Evolutionary conservation across 441 rosid species (phyloP).

Genomic region (Sinapis alba): DNA sequence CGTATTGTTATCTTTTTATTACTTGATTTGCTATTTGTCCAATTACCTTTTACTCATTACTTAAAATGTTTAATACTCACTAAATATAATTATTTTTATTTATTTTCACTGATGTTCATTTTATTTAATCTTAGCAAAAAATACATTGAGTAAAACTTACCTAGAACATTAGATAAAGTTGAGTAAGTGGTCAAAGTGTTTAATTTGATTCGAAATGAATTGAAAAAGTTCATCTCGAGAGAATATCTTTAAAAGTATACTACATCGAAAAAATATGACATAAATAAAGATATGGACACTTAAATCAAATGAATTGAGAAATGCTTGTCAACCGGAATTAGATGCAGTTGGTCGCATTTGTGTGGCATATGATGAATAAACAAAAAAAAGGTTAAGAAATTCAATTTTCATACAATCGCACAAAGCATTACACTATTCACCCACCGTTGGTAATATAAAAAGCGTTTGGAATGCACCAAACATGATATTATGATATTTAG

Average conservation of each 20-base stretch:
- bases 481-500: background rate
- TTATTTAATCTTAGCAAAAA: background rate
- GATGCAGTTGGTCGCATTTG: background rate
- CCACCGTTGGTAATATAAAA: background rate
- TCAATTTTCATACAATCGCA: background rate
- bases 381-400: background rate
- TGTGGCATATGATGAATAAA: background rate
- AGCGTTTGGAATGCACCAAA: slow-evolving; percentile 15
- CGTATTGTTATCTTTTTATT: too few species aligned
- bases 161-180: background rate
- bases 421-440: background rate
- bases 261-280: background rate
- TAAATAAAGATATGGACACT: background rate
- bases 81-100: background rate
- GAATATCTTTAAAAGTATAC: background rate
- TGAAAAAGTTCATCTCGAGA: background rate
- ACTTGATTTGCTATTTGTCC: too few species aligned
- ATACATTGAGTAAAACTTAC: background rate
- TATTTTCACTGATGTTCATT: background rate
- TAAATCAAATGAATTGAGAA: background rate
- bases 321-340: background rate
- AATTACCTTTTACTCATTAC: too few species aligned
- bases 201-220: background rate
- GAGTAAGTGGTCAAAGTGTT: background rate
- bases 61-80: too few species aligned